phyloP scores from a whole-genome alignment of 306 rosid genomes.

The Neltuma alba region DNA sequence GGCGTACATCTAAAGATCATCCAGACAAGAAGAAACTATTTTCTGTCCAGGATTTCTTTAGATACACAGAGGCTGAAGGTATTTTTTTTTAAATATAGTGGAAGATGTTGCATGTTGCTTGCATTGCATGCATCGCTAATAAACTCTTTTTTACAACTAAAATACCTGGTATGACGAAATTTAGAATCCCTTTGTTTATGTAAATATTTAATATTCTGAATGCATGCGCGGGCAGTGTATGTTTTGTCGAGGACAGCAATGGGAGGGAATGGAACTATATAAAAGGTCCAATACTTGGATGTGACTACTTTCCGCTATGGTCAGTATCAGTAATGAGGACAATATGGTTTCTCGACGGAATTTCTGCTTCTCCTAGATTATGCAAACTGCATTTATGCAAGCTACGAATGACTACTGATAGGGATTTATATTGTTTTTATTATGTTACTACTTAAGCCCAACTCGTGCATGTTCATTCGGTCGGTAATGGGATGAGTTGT shows the following conservation, averaged over 20 bases:
- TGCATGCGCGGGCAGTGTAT: conserved; percentile 13
- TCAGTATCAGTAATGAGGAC: neutral
- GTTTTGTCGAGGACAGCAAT: neutral
- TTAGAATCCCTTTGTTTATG: conserved; percentile 13
- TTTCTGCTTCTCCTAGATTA: neutral
- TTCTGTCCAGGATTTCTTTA: conserved; percentile 96
- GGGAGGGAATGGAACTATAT: neutral
- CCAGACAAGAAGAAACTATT: conserved; percentile 95
- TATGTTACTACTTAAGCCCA: neutral
- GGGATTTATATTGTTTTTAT: neutral
- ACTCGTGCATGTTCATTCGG: neutral
- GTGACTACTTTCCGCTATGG: neutral
- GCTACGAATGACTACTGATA: neutral
- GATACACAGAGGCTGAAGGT: conserved; percentile 99
- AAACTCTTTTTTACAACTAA: conserved; percentile 1
- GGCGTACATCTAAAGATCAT: conserved; percentile 78
- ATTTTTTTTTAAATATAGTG: conserved; percentile 32
- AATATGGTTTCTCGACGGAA: neutral
- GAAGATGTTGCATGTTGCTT: conserved; percentile 24
- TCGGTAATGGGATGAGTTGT: conserved; percentile 1
- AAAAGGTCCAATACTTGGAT: neutral
- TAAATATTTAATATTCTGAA: conserved; percentile 15
- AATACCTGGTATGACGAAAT: conserved; percentile 12
- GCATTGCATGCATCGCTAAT: conserved; percentile 6
- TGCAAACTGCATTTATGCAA: neutral